A percentile compares a stretch with the other conserved stretches of the same genome.
Evolutionary conservation across 495 filamentous ascomycete species (phyloP).

Genomic region (Trichoderma erinaceum): DNA sequence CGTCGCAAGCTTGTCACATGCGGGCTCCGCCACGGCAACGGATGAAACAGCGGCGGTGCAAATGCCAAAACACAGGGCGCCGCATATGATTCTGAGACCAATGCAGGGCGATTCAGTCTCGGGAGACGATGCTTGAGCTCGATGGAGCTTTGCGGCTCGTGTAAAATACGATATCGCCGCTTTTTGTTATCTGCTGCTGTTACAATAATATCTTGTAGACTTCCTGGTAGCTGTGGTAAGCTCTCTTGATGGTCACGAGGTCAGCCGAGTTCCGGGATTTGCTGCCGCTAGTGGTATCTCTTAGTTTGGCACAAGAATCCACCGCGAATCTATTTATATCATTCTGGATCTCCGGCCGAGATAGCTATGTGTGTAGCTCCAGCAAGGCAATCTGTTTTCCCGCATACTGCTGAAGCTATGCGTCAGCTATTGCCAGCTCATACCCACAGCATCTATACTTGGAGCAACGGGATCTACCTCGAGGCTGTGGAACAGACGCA

Average conservation of each 20-base stretch:
- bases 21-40: constrained; percentile 3
- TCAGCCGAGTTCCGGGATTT: background rate
- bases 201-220: background rate
- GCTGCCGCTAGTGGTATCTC: background rate
- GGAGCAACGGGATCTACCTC: no score
- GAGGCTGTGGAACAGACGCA: no score
- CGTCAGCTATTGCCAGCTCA: background rate
- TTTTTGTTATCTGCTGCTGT: background rate
- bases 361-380: background rate
- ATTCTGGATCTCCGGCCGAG: background rate
- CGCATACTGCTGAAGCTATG: background rate
- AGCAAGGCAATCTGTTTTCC: background rate
- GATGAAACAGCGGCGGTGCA: constrained; percentile 5
- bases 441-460: background rate
- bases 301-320: background rate
- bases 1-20: background rate
- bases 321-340: background rate
- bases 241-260: constrained; percentile 1
- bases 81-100: constrained; percentile 10
- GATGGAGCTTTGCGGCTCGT: background rate
- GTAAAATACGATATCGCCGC: background rate
- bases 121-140: background rate
- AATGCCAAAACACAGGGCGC: background rate
- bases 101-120: background rate
- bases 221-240: background rate